Conservation (phyloP, 1,284 basidiomycete species). For the Ceratobasidium sp. region DNA sequence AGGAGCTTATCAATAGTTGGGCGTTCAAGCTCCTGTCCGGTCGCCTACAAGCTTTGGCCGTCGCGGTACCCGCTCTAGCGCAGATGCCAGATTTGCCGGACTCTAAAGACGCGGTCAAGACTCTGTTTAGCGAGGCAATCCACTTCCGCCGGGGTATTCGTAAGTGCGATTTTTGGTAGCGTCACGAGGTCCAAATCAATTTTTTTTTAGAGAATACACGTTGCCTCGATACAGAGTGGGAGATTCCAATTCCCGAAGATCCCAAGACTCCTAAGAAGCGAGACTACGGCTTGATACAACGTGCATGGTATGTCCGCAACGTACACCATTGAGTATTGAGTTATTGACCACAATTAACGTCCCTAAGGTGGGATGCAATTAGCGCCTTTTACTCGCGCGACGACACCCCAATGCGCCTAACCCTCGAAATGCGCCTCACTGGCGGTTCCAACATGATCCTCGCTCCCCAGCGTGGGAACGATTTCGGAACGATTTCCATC, state of each 20-base stretch:
- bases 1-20: conserved; percentile 8
- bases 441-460: conserved; percentile 36
- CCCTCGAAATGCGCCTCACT: conserved; percentile 41
- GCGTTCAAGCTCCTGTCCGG: conserved; percentile 5
- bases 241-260: conserved; percentile 35
- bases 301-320: conserved; percentile 33
- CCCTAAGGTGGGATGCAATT: conserved; percentile 39
- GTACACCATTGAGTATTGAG: background rate
- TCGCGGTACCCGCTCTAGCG: conserved; percentile 18
- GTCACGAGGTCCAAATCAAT: background rate
- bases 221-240: conserved; percentile 39
- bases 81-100: conserved; percentile 35
- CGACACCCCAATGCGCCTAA: conserved; percentile 36
- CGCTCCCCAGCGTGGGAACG: conserved; percentile 38
- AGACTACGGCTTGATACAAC: conserved; percentile 38
- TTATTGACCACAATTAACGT: background rate
- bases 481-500: conserved; percentile 38
- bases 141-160: conserved; percentile 41
- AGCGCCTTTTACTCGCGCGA: conserved; percentile 34
- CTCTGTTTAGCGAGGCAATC: conserved; percentile 39
- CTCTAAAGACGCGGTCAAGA: conserved; percentile 25
- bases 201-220: conserved; percentile 37
- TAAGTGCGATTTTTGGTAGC: conserved; percentile 17
- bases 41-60: conserved; percentile 11
- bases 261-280: conserved; percentile 19